Conservation (phyloP, 257 asterid genomes). For the Solanum dulcamara region DNA sequence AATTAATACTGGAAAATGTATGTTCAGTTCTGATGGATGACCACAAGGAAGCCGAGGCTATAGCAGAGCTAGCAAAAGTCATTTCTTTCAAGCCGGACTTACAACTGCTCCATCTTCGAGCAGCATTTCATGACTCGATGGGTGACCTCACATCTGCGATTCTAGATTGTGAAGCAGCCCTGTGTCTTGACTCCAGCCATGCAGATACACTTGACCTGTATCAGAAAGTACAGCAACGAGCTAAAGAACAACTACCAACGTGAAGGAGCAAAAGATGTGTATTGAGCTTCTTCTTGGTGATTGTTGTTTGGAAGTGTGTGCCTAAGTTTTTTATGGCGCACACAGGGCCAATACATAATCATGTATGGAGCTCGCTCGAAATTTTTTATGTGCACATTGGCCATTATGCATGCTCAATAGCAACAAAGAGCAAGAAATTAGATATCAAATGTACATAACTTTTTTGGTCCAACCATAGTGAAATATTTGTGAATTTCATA, state of each 20-base stretch:
- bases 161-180: conserved; percentile 83
- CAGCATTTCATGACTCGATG: conserved; percentile 83
- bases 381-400: conserved; percentile 8
- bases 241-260: conserved; percentile 27
- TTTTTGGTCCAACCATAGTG: conserved; percentile 1
- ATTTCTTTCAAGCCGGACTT: conserved; percentile 73
- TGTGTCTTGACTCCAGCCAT: conserved; percentile 76
- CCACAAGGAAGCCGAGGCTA: conserved; percentile 78
- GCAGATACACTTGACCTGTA: conserved; percentile 59
- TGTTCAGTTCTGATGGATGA: conserved; percentile 82
- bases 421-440: background rate
- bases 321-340: conserved; percentile 10
- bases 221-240: conserved; percentile 34
- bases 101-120: conserved; percentile 84
- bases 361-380: background rate
- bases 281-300: conserved; percentile 4
- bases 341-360: conserved; percentile 4
- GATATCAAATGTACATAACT: conserved; percentile 23
- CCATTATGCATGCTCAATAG: conserved; percentile 1
- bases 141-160: conserved; percentile 50
- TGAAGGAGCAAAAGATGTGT: conserved; percentile 18
- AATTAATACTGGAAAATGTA: background rate
- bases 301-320: conserved; percentile 3
- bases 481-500: background rate
- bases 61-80: conserved; percentile 70